A percentile compares a stretch with the other conserved stretches of the same genome.
phyloP scores from a whole-genome alignment of 2,329 filamentous ascomycete species.

The Trichoderma afroharzianum region DNA sequence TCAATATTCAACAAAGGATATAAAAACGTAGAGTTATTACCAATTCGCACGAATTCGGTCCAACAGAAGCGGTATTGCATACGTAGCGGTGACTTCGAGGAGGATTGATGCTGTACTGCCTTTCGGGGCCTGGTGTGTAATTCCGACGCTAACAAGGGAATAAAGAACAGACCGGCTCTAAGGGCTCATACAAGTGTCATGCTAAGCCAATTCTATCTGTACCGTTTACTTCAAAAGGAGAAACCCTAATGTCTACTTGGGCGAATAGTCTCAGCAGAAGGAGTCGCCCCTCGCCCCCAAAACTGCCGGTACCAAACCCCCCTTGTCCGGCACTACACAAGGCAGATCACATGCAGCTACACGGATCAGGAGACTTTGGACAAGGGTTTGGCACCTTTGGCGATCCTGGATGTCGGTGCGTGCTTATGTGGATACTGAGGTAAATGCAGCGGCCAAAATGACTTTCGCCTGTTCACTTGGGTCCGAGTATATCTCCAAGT shows the following conservation, averaged over 20 bases:
- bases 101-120: not conserved
- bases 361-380: not conserved
- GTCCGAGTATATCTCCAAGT: not conserved
- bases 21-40: not conserved
- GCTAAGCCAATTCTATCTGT: not conserved
- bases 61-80: not conserved
- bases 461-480: not conserved
- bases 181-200: not conserved
- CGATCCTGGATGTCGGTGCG: not conserved
- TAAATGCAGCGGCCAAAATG: not conserved
- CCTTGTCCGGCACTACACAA: not conserved
- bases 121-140: not conserved
- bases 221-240: not conserved
- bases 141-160: not conserved
- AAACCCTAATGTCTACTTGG: not conserved
- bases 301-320: not conserved
- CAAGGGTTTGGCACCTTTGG: not conserved
- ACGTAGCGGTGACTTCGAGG: not conserved
- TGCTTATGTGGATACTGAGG: not conserved
- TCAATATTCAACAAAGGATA: not conserved
- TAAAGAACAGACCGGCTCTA: not conserved
- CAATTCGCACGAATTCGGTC: not conserved
- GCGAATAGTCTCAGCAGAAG: not conserved
- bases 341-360: not conserved
- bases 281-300: not conserved